Evolutionary conservation across 2,329 filamentous ascomycete genomes (phyloP).

Genomic region (Juglanconis juglandina): DNA sequence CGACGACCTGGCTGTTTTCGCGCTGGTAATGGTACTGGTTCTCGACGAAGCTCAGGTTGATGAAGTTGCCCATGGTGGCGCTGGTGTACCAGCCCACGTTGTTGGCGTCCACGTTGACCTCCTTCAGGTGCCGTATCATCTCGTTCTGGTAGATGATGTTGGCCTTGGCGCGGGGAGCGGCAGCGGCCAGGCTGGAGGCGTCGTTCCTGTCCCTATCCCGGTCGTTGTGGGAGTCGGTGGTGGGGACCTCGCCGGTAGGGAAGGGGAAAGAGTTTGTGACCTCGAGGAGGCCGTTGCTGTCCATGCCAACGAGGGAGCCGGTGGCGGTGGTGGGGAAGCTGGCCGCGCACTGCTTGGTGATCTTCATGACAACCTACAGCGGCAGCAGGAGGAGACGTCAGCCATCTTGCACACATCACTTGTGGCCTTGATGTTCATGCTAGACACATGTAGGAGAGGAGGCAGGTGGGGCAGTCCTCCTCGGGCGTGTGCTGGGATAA

Average conservation of each 20-base stretch:
- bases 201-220: constrained; percentile 43
- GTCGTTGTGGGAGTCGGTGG: constrained; percentile 65
- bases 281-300: constrained; percentile 75
- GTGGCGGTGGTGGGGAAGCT: constrained; percentile 86
- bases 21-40: constrained; percentile 98
- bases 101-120: constrained; percentile 98
- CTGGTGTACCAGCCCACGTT: constrained; percentile 98
- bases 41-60: constrained; percentile 93
- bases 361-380: constrained; percentile 88
- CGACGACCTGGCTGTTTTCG: constrained; percentile 84
- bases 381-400: constrained; percentile 1
- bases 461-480: constrained; percentile 25
- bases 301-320: constrained; percentile 90
- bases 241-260: constrained; percentile 72
- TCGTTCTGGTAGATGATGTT: constrained; percentile 87
- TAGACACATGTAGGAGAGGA: constrained; percentile 31
- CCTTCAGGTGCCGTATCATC: constrained; percentile 94
- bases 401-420: not conserved
- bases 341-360: constrained; percentile 90
- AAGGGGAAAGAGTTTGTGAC: constrained; percentile 95
- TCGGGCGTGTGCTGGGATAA: constrained; percentile 32
- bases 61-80: constrained; percentile 97
- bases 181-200: constrained; percentile 72
- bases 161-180: constrained; percentile 86
- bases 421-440: constrained; percentile 24